Conservation (phyloP, 257 asterid genomes). For the Scutellaria galericulata region DNA sequence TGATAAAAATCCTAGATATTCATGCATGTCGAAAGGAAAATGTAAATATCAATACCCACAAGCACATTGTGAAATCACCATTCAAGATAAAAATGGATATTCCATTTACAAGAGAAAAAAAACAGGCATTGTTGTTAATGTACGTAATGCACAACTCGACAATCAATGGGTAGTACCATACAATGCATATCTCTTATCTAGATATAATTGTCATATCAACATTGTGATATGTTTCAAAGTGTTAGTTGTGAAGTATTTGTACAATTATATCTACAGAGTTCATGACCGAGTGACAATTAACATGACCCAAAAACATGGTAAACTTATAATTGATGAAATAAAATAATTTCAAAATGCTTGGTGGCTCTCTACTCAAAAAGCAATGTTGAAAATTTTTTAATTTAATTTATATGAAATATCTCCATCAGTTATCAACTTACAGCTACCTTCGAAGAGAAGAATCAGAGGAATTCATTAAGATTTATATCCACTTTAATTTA, state of each 20-base stretch:
- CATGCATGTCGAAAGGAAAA: neutral
- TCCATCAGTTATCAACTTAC: neutral
- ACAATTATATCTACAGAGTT: neutral
- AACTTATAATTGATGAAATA: neutral
- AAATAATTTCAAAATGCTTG: neutral
- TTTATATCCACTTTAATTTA: too few relatives aligned
- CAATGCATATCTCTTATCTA: too few relatives aligned
- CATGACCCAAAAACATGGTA: neutral
- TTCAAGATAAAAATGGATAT: neutral
- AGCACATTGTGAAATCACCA: neutral
- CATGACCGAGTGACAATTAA: too few relatives aligned
- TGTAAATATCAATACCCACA: neutral
- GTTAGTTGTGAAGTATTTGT: neutral
- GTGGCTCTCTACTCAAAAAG: constrained; percentile 1
- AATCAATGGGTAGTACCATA: too few relatives aligned
- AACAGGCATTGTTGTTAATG: too few relatives aligned
- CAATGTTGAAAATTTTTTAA: neutral
- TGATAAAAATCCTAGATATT: neutral
- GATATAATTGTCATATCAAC: neutral
- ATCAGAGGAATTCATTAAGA: too few relatives aligned
- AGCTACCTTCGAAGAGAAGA: neutral
- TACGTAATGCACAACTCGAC: too few relatives aligned
- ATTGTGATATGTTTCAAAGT: neutral
- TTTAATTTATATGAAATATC: neutral
- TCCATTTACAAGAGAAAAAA: too few relatives aligned